phyloP scores from a whole-genome alignment of 805 yeast genomes.

The Candida endomychidarum region DNA sequence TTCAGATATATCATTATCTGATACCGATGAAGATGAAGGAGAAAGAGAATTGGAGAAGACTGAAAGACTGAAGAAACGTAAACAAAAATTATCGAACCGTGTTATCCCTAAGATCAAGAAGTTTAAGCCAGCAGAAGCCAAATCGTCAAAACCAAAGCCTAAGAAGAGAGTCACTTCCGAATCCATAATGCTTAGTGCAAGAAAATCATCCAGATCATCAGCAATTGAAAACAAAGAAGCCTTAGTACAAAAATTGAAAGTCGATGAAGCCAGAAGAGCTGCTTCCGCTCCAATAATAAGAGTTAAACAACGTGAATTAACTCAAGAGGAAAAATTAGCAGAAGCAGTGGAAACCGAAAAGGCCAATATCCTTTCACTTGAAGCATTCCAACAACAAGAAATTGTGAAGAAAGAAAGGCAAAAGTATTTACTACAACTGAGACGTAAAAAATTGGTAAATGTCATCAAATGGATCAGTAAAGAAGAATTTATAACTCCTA shows the following conservation, averaged over 20 bases:
- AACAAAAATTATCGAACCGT: conserved; percentile 20
- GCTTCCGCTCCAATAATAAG: conserved; percentile 42
- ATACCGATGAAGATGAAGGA: conserved; percentile 66
- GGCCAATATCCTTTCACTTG: conserved; percentile 68
- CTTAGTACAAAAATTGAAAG: conserved; percentile 68
- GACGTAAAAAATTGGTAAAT: conserved; percentile 58
- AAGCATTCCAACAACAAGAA: conserved; percentile 82
- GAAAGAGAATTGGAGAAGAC: conserved; percentile 58
- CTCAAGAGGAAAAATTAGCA: conserved; percentile 71
- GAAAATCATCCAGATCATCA: conserved; percentile 75
- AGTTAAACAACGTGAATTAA: conserved; percentile 48
- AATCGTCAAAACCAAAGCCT: conserved; percentile 26
- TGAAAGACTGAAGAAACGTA: conserved; percentile 36
- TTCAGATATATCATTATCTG: conserved; percentile 51
- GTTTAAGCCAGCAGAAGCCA: conserved; percentile 22
- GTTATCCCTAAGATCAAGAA: conserved; percentile 35
- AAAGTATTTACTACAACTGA: conserved; percentile 66
- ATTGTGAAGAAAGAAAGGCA: conserved; percentile 74
- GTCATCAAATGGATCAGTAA: conserved; percentile 53
- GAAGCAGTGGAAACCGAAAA: conserved; percentile 88
- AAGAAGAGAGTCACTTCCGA: conserved; percentile 43
- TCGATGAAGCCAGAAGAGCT: conserved; percentile 62
- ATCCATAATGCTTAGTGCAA: conserved; percentile 47
- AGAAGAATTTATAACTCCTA: conserved; percentile 57
- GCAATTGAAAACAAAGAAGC: conserved; percentile 76